phyloP scores from a whole-genome alignment of 768 basidiomycete species.

The Phaffia australis region DNA sequence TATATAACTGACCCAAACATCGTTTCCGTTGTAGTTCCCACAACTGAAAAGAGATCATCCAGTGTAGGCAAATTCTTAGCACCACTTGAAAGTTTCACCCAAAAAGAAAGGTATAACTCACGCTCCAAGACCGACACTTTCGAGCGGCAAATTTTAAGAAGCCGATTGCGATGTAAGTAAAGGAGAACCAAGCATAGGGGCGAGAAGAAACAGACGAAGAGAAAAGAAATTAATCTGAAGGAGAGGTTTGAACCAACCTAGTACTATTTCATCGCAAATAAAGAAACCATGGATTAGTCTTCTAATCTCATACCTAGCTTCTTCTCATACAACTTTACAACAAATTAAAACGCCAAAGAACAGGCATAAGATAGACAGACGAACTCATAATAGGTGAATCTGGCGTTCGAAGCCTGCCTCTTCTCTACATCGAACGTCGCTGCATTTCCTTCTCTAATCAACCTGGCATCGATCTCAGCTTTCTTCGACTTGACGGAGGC shows the following conservation, averaged over 20 bases:
- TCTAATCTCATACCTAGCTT: neutral
- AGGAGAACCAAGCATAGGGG: too few species aligned
- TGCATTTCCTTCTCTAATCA: too few species aligned
- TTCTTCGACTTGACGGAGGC: neutral
- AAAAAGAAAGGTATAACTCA: too few species aligned
- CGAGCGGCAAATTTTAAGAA: too few species aligned
- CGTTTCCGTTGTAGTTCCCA: neutral
- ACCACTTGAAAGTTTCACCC: too few species aligned
- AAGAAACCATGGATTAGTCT: neutral
- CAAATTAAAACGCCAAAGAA: neutral
- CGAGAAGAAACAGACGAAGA: too few species aligned
- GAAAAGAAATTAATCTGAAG: neutral
- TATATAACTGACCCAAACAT: neutral
- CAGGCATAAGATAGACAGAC: neutral
- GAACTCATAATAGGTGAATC: conserved; percentile 24
- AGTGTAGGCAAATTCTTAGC: too few species aligned
- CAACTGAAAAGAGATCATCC: too few species aligned
- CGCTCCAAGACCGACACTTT: too few species aligned
- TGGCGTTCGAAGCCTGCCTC: conserved; percentile 19
- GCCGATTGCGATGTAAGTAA: too few species aligned
- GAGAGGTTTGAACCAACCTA: neutral
- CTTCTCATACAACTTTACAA: neutral
- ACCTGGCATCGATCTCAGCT: neutral
- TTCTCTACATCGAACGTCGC: conserved; percentile 10
- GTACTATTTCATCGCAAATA: neutral